A percentile compares a stretch with the other conserved stretches of the same genome.
Conservation (phyloP, 495 filamentous ascomycete genomes). For the Aspergillus panamensis region DNA sequence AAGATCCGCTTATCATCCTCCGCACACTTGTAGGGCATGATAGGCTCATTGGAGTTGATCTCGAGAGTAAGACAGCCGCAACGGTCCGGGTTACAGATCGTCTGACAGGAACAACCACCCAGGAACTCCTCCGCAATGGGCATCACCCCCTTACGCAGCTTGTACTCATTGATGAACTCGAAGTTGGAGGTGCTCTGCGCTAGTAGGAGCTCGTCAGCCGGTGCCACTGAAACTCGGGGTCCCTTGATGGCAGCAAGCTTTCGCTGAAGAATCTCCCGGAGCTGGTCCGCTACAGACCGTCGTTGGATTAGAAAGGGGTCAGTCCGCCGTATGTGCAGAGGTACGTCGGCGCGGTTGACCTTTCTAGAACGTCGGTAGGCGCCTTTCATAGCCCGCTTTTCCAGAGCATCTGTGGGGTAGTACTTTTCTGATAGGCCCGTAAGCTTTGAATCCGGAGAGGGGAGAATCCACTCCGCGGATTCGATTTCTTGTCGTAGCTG, state of each 20-base stretch:
- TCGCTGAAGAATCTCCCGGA: slow-evolving; percentile 21
- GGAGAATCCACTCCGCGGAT: slow-evolving; percentile 8
- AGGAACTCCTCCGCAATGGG: slow-evolving; percentile 35
- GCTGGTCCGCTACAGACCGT: slow-evolving; percentile 3
- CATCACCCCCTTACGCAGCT: slow-evolving; percentile 34
- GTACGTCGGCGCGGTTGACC: slow-evolving; percentile 16
- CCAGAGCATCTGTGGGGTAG: slow-evolving; percentile 27
- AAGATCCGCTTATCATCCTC: slow-evolving; percentile 15
- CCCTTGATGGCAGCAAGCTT: slow-evolving; percentile 31
- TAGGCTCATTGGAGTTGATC: slow-evolving; percentile 31
- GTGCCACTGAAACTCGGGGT: slow-evolving; percentile 24
- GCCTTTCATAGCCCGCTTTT: slow-evolving; percentile 20
- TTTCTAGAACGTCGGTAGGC: slow-evolving; percentile 25
- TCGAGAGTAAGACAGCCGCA: slow-evolving; percentile 42
- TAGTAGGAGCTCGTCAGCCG: slow-evolving; percentile 23
- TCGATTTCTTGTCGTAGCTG: slow-evolving; percentile 18
- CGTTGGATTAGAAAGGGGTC: slow-evolving; percentile 14
- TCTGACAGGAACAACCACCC: slow-evolving; percentile 38
- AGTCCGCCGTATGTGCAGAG: slow-evolving; percentile 2
- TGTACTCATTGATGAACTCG: slow-evolving; percentile 43
- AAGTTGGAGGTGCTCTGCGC: slow-evolving; percentile 34
- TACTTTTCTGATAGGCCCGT: slow-evolving; percentile 22
- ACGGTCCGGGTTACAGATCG: slow-evolving; percentile 28
- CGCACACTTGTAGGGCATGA: slow-evolving; percentile 36
- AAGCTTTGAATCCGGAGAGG: not conserved